Evolutionary conservation across 2,329 filamentous ascomycete species (phyloP), one percentile per base, ranked within the genome.

Genomic region (Dactylellina drechsleri): DNA sequence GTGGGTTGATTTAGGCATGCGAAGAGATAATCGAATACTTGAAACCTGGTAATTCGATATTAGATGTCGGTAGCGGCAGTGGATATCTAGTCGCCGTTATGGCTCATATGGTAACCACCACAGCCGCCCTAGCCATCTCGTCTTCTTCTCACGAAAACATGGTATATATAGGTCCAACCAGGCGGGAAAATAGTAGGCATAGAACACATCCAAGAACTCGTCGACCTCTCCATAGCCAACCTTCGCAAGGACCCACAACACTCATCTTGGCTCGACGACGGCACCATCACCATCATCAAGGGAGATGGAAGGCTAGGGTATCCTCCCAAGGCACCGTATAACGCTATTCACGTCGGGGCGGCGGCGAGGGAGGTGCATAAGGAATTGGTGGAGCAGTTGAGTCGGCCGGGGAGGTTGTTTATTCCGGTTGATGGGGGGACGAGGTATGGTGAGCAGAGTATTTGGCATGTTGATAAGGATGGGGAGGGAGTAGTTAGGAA

Each of bases 331-430:
- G 79, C 87, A 83, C 76, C 88, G 0, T 99, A 94, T 85, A 92
- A 98, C 85, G 93, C 91, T 1, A 98, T 99, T 73, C 95, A 98
- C 81, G 95, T 98, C 1, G 95, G 95, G 0, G 95, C 95, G 0
- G 91, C 92, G 6, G 94, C 94, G 0, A 86, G 83, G 23, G 86
- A 88, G 80, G 83, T 96, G 65, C 93, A 96, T 81, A 80, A 86
- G 16, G 86, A 87, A 72, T 82, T 98, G 77, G 83, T 96, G 53
- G 86, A 89, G 31, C 95, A 98, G 83, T 83, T 99, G 78, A 88
- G 88, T 77, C 83, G 86, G 1, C 94, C 94, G 0, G 95, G 95
- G 0, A 85, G 91, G 77, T 85, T 95, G 82, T 94, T 95, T 80
- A 91, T 95, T 10, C 91, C 91, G 0, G 88, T 94, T 1, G 87